Percentiles rank a stretch among this genome's conserved stretches.
Conservation (phyloP, 768 basidiomycete genomes). For the Crucibulum laeve region DNA sequence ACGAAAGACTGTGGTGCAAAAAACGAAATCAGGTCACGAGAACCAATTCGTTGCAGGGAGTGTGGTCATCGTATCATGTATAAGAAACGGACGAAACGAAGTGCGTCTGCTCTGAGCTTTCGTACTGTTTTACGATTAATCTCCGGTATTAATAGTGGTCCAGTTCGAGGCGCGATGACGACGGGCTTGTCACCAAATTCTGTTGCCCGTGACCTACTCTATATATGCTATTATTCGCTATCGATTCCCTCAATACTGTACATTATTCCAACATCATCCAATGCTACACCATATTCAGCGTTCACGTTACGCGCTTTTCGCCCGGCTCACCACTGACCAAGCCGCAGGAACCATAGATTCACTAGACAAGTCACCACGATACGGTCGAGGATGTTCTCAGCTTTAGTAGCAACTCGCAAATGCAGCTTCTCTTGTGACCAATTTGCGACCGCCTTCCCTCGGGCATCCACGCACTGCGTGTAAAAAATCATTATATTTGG, state of each 20-base stretch:
- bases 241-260: no score
- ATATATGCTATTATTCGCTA: no score
- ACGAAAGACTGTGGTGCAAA: slow-evolving; percentile 82
- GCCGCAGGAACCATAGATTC: slow-evolving; percentile 44
- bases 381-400: slow-evolving; percentile 38
- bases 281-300: slow-evolving; percentile 9
- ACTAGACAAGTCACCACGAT: slow-evolving; percentile 50
- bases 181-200: neutral
- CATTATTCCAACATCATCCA: no score
- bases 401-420: slow-evolving; percentile 37
- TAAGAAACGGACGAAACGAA: slow-evolving; percentile 92
- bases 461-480: neutral
- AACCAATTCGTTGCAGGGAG: slow-evolving; percentile 93
- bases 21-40: slow-evolving; percentile 86
- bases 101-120: slow-evolving; percentile 43
- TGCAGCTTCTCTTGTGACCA: slow-evolving; percentile 17
- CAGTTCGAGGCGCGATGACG: slow-evolving; percentile 79
- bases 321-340: slow-evolving; percentile 46
- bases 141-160: slow-evolving; percentile 48
- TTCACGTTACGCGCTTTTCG: no score
- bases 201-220: no score
- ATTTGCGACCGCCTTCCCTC: neutral
- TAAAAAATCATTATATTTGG: neutral
- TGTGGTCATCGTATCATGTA: slow-evolving; percentile 99
- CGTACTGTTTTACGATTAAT: neutral